A percentile compares a stretch with the other conserved stretches of the same genome.
These are phyloP conservation scores for Picea glauca DNA, from an alignment of 75 land plant genomes.

Conservation along the genomic window DNA sequence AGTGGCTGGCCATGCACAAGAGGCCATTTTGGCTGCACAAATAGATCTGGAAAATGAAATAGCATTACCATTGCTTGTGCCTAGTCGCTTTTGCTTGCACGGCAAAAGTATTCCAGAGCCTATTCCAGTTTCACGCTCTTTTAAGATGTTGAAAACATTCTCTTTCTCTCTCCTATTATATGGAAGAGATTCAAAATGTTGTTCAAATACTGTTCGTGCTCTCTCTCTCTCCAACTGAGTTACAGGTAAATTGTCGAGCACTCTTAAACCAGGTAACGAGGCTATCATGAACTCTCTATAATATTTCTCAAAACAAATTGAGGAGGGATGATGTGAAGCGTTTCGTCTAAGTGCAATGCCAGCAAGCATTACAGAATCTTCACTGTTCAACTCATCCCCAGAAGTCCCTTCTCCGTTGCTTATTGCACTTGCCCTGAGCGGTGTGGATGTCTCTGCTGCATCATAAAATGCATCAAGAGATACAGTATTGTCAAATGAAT, in stretches of 20 bases:
- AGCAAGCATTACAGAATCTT: not conserved
- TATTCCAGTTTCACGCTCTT: conserved; percentile 48
- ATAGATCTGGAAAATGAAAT: conserved; percentile 59
- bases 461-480: conserved; percentile 12
- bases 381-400: conserved; percentile 13
- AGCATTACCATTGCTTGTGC: conserved; percentile 23
- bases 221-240: conserved; percentile 49
- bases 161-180: conserved; percentile 56
- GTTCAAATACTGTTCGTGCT: conserved; percentile 35
- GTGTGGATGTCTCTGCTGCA: conserved; percentile 13
- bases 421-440: conserved; percentile 2
- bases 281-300: conserved; percentile 73
- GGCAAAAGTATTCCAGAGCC: conserved; percentile 8
- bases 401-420: conserved; percentile 17
- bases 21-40: conserved; percentile 67
- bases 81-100: conserved; percentile 15
- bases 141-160: conserved; percentile 47
- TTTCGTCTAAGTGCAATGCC: conserved; percentile 12
- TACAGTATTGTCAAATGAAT: conserved; percentile 5
- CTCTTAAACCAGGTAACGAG: conserved; percentile 47
- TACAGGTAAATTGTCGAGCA: conserved; percentile 69
- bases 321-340: conserved; percentile 51
- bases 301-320: conserved; percentile 73
- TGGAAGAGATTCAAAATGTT: conserved; percentile 60
- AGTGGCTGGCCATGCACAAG: conserved; percentile 60